Conservation (phyloP, 2,329 filamentous ascomycete species). For the Ophiostoma tasmaniense region DNA sequence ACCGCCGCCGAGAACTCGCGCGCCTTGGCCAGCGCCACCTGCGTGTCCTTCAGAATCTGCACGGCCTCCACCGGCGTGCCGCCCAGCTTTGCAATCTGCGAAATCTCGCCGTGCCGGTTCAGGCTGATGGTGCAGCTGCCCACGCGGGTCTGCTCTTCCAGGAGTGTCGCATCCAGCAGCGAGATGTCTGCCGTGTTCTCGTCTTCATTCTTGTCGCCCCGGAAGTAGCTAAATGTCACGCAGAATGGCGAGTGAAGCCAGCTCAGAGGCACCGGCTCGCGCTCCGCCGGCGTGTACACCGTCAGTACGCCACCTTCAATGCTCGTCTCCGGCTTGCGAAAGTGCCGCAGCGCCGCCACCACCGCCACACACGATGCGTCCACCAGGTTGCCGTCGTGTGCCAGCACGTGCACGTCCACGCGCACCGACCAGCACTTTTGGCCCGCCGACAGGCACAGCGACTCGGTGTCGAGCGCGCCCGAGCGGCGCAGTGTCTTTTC, state of each 20-base stretch:
- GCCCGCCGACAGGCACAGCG: conserved; percentile 83
- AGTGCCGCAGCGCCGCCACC: conserved; percentile 82
- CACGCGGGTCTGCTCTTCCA: conserved; percentile 69
- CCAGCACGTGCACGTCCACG: conserved; percentile 83
- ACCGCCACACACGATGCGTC: conserved; percentile 81
- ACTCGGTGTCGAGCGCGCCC: conserved; percentile 88
- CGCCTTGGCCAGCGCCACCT: conserved; percentile 65
- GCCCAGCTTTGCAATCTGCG: conserved; percentile 83
- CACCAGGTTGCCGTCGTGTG: conserved; percentile 82
- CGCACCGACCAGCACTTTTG: conserved; percentile 86
- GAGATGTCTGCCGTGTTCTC: conserved; percentile 54
- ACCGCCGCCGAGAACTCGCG: conserved; percentile 71
- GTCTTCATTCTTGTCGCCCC: conserved; percentile 32
- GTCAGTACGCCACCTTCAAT: conserved; percentile 79
- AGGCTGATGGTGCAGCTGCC: conserved; percentile 73
- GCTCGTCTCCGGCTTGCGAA: conserved; percentile 79
- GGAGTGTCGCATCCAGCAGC: conserved; percentile 60
- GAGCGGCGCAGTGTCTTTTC: conserved; percentile 93
- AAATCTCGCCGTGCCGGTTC: conserved; percentile 84
- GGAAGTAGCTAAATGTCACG: conserved; percentile 78
- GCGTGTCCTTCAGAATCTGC: conserved; percentile 66
- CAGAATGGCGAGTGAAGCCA: conserved; percentile 90
- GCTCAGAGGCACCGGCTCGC: conserved; percentile 81
- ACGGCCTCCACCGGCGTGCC: conserved; percentile 75
- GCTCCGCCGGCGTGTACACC: conserved; percentile 73